Percentiles rank a stretch among this genome's conserved stretches.
These are phyloP conservation scores for Coffea eugenioides DNA, from an alignment of 257 asterid genomes.

Conservation along the genomic window DNA sequence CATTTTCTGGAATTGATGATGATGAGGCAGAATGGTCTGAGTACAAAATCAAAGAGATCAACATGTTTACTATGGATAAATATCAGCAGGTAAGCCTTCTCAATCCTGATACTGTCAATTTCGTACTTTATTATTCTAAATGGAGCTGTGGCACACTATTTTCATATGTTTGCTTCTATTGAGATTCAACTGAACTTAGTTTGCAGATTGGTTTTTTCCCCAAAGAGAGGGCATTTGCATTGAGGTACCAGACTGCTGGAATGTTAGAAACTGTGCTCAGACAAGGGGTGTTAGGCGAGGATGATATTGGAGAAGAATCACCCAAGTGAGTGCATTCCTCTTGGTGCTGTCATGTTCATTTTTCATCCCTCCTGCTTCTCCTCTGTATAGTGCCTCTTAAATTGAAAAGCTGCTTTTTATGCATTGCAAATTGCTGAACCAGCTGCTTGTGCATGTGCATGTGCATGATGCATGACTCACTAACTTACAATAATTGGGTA, in stretches of 20 bases:
- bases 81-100: constrained; percentile 86
- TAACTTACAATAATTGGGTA: background rate
- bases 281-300: constrained; percentile 97
- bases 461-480: background rate
- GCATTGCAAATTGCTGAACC: constrained; percentile 1
- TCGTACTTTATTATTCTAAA: constrained; percentile 8
- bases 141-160: constrained; percentile 17
- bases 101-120: constrained; percentile 8
- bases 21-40: constrained; percentile 75
- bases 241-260: constrained; percentile 96
- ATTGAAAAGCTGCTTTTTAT: background rate
- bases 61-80: constrained; percentile 93
- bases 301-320: constrained; percentile 90
- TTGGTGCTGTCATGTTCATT: background rate
- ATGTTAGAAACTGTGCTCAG: constrained; percentile 93
- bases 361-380: background rate
- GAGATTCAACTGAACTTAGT: constrained; percentile 60
- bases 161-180: constrained; percentile 21
- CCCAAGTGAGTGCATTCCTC: constrained; percentile 59
- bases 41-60: constrained; percentile 92
- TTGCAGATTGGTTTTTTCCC: constrained; percentile 93
- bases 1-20: constrained; percentile 44
- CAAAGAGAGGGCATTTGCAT: constrained; percentile 82
- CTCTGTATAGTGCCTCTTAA: background rate
- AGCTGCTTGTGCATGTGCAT: background rate